These are phyloP conservation scores for Wilhelminamyces savonicus DNA, from an alignment of 805 yeast species.

Conservation along the genomic window DNA sequence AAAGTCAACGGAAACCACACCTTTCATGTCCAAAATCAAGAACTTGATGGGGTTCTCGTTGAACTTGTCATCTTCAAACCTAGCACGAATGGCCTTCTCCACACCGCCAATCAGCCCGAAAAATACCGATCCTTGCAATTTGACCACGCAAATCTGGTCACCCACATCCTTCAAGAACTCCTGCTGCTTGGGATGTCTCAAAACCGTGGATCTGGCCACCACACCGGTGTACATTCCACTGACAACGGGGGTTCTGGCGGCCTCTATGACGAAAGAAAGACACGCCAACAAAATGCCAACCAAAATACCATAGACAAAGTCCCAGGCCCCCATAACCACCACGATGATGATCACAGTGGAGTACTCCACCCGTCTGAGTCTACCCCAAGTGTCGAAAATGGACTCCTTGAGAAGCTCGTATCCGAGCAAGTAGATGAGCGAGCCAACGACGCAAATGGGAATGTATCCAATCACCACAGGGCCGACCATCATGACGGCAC, in stretches of 20 bases:
- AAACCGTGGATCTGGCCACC: conserved; percentile 85
- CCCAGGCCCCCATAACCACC: conserved; percentile 92
- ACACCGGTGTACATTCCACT: conserved; percentile 80
- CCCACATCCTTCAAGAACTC: conserved; percentile 82
- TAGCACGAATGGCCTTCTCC: conserved; percentile 63
- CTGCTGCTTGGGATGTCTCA: conserved; percentile 85
- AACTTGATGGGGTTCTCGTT: conserved; percentile 63
- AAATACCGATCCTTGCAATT: conserved; percentile 82
- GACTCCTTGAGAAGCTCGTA: conserved; percentile 88
- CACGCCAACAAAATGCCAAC: conserved; percentile 91
- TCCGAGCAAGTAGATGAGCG: conserved; percentile 84
- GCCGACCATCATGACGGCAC: conserved; percentile 75
- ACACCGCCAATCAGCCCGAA: conserved; percentile 95
- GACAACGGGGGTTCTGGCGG: conserved; percentile 77
- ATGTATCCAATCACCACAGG: conserved; percentile 91
- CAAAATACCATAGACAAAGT: conserved; percentile 87
- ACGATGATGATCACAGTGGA: conserved; percentile 79
- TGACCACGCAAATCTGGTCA: conserved; percentile 80
- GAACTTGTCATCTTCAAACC: conserved; percentile 53
- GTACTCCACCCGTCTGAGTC: conserved; percentile 72
- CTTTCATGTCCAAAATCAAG: conserved; percentile 77
- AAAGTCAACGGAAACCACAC: conserved; percentile 78
- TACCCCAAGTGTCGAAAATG: conserved; percentile 74
- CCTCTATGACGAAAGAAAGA: conserved; percentile 89
- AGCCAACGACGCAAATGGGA: conserved; percentile 94